Conservation (phyloP, 768 basidiomycete species). For the Auricularia sp. region DNA sequence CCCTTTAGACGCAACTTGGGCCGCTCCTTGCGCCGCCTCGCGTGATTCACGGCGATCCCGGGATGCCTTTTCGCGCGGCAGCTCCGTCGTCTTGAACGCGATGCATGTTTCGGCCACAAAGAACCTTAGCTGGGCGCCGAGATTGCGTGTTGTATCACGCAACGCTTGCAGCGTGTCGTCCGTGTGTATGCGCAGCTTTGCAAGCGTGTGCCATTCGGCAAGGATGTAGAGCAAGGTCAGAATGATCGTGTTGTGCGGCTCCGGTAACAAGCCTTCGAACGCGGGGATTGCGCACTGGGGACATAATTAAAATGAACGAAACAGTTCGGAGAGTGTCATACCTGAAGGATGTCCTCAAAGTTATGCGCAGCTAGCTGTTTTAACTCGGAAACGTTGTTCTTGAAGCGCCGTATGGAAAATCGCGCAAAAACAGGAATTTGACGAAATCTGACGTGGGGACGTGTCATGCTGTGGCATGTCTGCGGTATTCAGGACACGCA, state of each 20-base stretch:
- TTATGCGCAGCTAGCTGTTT: conserved; percentile 6
- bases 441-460: conserved; percentile 6
- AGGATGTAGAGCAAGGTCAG: conserved; percentile 15
- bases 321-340: neutral
- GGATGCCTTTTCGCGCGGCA: conserved; percentile 23
- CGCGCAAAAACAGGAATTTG: conserved; percentile 3
- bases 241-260: conserved; percentile 15
- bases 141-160: conserved; percentile 9
- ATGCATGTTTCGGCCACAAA: conserved; percentile 18
- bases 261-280: conserved; percentile 29
- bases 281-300: conserved; percentile 15
- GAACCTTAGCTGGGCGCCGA: conserved; percentile 13
- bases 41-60: conserved; percentile 5
- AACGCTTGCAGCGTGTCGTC: conserved; percentile 13
- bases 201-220: conserved; percentile 5
- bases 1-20: neutral
- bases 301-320: neutral
- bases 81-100: conserved; percentile 19
- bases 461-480: conserved; percentile 6
- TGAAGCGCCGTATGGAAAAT: conserved; percentile 5
- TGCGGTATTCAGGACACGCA: neutral
- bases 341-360: conserved; percentile 8
- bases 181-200: conserved; percentile 9
- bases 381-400: conserved; percentile 2
- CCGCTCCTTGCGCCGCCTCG: neutral